phyloP scores from a whole-genome alignment of 306 rosid species.

The Erythrophleum fordii region DNA sequence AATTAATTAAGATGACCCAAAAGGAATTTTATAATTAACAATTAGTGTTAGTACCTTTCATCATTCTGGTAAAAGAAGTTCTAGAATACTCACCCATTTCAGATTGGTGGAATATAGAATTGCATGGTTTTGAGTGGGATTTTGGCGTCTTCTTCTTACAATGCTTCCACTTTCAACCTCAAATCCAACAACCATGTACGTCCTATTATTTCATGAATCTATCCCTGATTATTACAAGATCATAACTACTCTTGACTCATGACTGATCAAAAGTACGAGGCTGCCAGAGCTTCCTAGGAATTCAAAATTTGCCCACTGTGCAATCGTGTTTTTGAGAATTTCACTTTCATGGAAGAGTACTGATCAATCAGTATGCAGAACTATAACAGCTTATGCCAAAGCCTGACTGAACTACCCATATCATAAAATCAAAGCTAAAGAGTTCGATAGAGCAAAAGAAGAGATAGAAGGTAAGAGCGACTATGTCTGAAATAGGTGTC shows the following conservation, averaged over 20 bases:
- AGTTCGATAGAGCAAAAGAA: conserved; percentile 13
- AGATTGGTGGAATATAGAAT: conserved; percentile 59
- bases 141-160: conserved; percentile 77
- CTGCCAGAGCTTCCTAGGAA: conserved; percentile 48
- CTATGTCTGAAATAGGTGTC: not conserved
- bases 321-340: conserved; percentile 46
- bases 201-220: conserved; percentile 44
- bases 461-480: not conserved
- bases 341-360: conserved; percentile 17
- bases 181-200: conserved; percentile 51
- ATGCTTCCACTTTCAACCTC: conserved; percentile 53
- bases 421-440: conserved; percentile 41
- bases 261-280: conserved; percentile 30
- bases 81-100: conserved; percentile 47
- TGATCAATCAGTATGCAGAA: not conserved
- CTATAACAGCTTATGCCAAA: conserved; percentile 39
- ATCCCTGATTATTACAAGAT: conserved; percentile 44
- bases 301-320: conserved; percentile 36
- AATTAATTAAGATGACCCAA: conserved; percentile 25
- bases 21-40: conserved; percentile 26
- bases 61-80: conserved; percentile 43
- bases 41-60: conserved; percentile 34
- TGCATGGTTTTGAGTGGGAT: conserved; percentile 73
- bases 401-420: conserved; percentile 38
- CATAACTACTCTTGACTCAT: conserved; percentile 39